Evolutionary conservation across 2,329 filamentous ascomycete genomes (phyloP), one percentile per base, ranked within the genome.

Genomic region (Fusarium keratoplasticum): DNA sequence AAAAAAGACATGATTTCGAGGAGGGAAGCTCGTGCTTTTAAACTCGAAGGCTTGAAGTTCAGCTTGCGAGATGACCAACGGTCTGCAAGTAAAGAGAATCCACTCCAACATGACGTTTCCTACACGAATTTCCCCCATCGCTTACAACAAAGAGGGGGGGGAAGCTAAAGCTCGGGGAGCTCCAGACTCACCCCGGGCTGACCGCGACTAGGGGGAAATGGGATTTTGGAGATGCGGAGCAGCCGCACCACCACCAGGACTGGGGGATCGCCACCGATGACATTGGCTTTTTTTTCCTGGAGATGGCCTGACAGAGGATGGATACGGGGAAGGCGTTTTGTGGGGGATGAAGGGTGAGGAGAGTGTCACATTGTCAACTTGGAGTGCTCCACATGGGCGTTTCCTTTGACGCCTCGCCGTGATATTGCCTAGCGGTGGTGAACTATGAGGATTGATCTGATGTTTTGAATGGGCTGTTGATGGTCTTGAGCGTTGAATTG

Each of bases 191-290:
- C 11, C 60, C 57, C 71, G 71, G 70, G 54, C 47, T 61, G 71
- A 10, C 67, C 67, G 35, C 6, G 71, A 58, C 27, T 50, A 58
- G 36, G 31, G 47, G 69, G 22, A 31, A 31, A 31, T 31, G 10
- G 33, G 31, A 38, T 22, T 52, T 55, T 67, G n/a, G 27, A 50
- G 62, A 50, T 72, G 70, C 70, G 70, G 70, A 73, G 70, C 62
- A 73, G 44, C 61, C 70, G 70, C 70, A 61, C 70, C 66, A 60
- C 22, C 58, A 67, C 25, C 29, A 8, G n/a, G 20, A 31, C 52
- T 36, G 62, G 35, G 31, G 66, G 59, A 58, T 64, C 44, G 40
- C 36, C 52, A 60, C 40, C 42, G 59, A 62, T 62, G 29, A 66
- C 25, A 36, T 66, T 47, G 50, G 42, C 18, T 25, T 58, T 57